Base-by-base conservation (phyloP, 352 stramenopile species). In the Pythium plurisporium region DNA sequence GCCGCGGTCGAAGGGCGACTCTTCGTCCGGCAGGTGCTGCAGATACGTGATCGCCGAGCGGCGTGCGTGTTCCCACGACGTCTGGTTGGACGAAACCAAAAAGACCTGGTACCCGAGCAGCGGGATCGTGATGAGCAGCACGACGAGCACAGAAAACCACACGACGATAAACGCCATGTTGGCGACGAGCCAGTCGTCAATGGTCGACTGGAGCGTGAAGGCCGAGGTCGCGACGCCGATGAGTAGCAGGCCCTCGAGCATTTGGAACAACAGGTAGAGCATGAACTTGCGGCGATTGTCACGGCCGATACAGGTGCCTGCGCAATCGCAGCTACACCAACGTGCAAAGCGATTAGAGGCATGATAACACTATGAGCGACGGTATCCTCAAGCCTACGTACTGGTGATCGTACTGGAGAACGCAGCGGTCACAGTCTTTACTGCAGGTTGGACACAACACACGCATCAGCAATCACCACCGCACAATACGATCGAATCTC, bases 321-420 rank as follows among this genome's bases (percentile, higher is more conserved):
- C 82, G 37, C 82, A 92, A 52, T 90, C 82, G 30, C 82, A 92
- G 58, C 82, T 91, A 52, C 6, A 65, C 9, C 4, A 44, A 11
- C 12, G 38, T 27, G 17, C 3, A 22, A 34, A 34, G 22, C 19
- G 17, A 10, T 15, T 8, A 29, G 7, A 49, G 42, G 6, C 9
- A 49, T 49, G 9, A 20, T 14, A 44, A 8, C 38, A 26, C 6
- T 12, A 27, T n/a, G n/a, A n/a, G n/a, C n/a, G n/a, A n/a, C n/a
- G n/a, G n/a, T n/a, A n/a, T n/a, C n/a, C n/a, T n/a, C n/a, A n/a
- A n/a, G n/a, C n/a, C n/a, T 20, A 72, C 72, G 52, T 70, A 92
- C 82, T 92, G 82, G 55, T 92, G 82, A 49, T 92, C 82, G 37
- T 92, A 92, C 58, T 92, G 82, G 8, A 69, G 65, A 20, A 86